Conservation (phyloP, 2,329 filamentous ascomycete genomes). For the Xylariaceae sp. region DNA sequence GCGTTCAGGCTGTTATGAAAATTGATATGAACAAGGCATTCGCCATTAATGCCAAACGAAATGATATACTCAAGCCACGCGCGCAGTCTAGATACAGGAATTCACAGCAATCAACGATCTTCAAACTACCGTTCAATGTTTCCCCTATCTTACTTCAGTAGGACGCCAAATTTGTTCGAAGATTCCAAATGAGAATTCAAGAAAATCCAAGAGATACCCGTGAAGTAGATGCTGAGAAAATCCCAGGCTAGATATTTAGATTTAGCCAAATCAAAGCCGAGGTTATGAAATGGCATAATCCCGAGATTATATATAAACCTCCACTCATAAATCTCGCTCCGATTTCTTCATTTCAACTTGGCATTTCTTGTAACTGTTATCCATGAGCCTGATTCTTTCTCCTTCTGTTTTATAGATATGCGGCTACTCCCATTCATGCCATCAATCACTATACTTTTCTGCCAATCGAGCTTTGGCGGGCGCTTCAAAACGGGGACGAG, state of each 20-base stretch:
- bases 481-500: not conserved
- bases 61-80: slow-evolving; percentile 1
- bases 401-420: not conserved
- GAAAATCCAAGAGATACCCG: too few relatives aligned
- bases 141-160: not conserved
- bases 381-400: too few relatives aligned
- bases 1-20: slow-evolving; percentile 12
- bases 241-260: too few relatives aligned
- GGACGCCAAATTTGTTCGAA: too few relatives aligned
- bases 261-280: too few relatives aligned
- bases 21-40: slow-evolving; percentile 11
- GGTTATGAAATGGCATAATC: too few relatives aligned
- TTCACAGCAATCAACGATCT: slow-evolving; percentile 10
- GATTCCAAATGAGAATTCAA: too few relatives aligned
- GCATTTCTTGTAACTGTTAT: too few relatives aligned
- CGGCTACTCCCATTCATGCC: not conserved
- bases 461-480: not conserved
- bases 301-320: too few relatives aligned
- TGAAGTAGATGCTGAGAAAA: too few relatives aligned
- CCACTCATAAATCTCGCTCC: not conserved
- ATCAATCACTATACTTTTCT: not conserved
- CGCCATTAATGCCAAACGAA: not conserved
- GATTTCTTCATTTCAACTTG: not conserved
- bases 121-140: slow-evolving; percentile 1
- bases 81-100: slow-evolving; percentile 10